Evolutionary conservation across 116 monocot species (phyloP), one percentile per base, ranked within the genome.

Genomic region (Iris pallida): DNA sequence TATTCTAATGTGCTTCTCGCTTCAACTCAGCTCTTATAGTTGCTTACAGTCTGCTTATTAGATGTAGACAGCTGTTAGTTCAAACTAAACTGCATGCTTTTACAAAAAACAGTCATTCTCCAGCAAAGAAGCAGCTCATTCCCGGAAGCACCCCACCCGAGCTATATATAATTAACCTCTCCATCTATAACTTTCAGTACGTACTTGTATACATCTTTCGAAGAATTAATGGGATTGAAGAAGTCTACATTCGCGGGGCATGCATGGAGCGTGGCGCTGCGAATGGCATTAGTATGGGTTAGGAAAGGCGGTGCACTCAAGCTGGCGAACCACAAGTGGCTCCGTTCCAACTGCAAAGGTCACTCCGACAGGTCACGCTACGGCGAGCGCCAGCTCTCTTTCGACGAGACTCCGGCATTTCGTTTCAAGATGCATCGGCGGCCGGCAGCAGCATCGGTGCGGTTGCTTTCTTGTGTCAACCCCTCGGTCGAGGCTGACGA

Each of bases 351-450:
- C 14, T 2, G 15, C 14, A 44, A 12, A 10, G 5, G 45, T n/a
- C 59, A 14, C 41, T 59, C 59, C 15, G 8, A 57, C 15, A 20
- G 45, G 42, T 14, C 47, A 4, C 17, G 18, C 41, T 42, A 43
- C 57, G 52, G 63, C 20, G 64, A 74, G 40, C 74, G 75, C 20
- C 58, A 83, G 58, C 73, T 86, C 62, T 82, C 83, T 42, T 68
- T 83, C 53, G 75, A 77, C 2, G 83, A 80, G 63, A 87, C 86
- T 0, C 80, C 81, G 0, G 16, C n/a, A 0, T 72, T 78, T 65
- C 66, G 40, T 2, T 71, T 75, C 75, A 78, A 69, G 55, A 59
- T 46, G 46, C 72, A 55, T 9, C 67, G 73, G 8, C 47, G 68
- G 3, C 30, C 30, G 3, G 30, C 30, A 30, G 30, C 73, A 3